Conservation (phyloP, 2,329 filamentous ascomycete species). For the Diaporthe aspalathi region DNA sequence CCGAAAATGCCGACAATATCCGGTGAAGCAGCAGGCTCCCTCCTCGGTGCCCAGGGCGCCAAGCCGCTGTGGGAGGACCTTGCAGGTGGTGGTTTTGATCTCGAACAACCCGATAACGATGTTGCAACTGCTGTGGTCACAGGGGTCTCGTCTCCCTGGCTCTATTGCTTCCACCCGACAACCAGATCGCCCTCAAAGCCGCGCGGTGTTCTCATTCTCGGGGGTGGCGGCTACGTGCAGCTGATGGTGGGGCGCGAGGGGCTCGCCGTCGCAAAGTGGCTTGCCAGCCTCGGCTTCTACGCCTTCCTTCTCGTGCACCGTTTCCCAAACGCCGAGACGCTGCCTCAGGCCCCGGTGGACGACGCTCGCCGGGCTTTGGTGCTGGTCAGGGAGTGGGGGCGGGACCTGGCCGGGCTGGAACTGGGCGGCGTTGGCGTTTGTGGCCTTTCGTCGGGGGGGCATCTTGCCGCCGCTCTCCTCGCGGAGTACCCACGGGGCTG, state of each 20-base stretch:
- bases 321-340: not conserved
- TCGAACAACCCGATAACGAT: not conserved
- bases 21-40: not conserved
- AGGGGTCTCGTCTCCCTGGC: not conserved
- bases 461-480: conserved; percentile 10
- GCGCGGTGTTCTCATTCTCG: not conserved
- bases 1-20: not conserved
- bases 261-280: not conserved
- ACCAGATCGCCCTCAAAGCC: not conserved
- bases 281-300: conserved; percentile 12
- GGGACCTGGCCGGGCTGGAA: not conserved
- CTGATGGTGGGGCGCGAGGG: conserved; percentile 13
- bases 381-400: not conserved
- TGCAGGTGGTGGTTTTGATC: not conserved
- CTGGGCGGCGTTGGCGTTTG: not conserved
- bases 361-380: conserved; percentile 3
- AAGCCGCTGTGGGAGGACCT: not conserved
- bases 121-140: not conserved
- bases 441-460: not conserved
- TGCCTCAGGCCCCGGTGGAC: not conserved
- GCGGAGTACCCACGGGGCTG: not conserved
- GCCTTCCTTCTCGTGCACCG: conserved; percentile 5
- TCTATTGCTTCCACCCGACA: not conserved
- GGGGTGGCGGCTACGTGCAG: conserved; percentile 2
- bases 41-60: not conserved